phyloP scores from a whole-genome alignment of 805 yeast species.

The Wickerhamiella bombiphila region DNA sequence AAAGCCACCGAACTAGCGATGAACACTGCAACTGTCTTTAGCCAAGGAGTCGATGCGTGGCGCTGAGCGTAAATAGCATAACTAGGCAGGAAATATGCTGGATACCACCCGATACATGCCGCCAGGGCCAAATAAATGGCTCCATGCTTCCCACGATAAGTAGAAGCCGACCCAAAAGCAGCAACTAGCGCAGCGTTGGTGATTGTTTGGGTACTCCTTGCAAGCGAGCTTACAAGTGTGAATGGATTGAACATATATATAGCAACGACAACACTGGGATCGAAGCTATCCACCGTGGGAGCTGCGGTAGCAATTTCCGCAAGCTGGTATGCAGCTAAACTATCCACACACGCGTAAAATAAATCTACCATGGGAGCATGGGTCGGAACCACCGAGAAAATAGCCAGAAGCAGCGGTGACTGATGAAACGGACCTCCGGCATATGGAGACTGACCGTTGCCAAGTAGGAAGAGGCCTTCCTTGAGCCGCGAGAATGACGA shows the following conservation, averaged over 20 bases:
- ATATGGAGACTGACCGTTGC: conserved; percentile 50
- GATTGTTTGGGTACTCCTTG: conserved; percentile 53
- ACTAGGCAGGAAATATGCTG: conserved; percentile 35
- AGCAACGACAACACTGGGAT: conserved; percentile 38
- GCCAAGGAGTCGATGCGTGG: neutral
- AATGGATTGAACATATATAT: conserved; percentile 73
- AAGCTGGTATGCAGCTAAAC: conserved; percentile 40
- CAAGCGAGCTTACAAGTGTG: conserved; percentile 47
- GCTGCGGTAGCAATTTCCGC: conserved; percentile 30
- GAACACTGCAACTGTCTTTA: neutral
- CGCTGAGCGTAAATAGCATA: neutral
- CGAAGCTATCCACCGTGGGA: conserved; percentile 14
- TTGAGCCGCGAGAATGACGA: conserved; percentile 46
- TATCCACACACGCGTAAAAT: conserved; percentile 47
- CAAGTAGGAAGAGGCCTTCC: conserved; percentile 54
- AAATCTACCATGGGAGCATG: conserved; percentile 19
- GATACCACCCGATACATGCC: conserved; percentile 47
- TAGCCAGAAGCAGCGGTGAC: conserved; percentile 53
- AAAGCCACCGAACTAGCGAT: conserved; percentile 33
- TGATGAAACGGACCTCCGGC: conserved; percentile 81
- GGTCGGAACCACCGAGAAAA: conserved; percentile 30
- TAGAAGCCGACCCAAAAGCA: conserved; percentile 32
- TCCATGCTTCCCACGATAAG: conserved; percentile 29
- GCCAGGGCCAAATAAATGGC: conserved; percentile 46
- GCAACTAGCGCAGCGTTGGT: conserved; percentile 42